Conservation (phyloP, 768 basidiomycete species). For the Neoboletus magnificus region DNA sequence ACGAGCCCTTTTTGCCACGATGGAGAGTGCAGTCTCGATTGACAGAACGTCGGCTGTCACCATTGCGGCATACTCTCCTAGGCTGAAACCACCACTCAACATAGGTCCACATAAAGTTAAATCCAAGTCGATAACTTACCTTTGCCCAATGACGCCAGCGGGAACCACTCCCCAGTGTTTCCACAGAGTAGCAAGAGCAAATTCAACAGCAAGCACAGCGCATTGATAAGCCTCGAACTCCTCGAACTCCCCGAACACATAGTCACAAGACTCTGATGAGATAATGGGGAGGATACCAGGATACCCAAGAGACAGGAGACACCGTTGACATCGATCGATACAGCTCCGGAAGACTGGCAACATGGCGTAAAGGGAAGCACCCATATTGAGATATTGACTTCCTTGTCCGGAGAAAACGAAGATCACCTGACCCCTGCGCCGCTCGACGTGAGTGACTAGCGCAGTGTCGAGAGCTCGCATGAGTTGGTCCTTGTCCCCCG, state of each 20-base stretch:
- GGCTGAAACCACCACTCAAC: conserved; percentile 37
- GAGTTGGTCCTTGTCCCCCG: conserved; percentile 44
- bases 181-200: conserved; percentile 62
- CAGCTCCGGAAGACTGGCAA: conserved; percentile 45
- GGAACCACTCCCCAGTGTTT: conserved; percentile 65
- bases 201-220: conserved; percentile 60
- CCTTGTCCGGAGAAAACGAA: conserved; percentile 80
- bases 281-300: conserved; percentile 49
- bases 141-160: conserved; percentile 65
- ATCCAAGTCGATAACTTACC: conserved; percentile 39
- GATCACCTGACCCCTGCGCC: conserved; percentile 35
- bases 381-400: conserved; percentile 66
- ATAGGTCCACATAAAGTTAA: not conserved
- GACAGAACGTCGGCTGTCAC: conserved; percentile 58
- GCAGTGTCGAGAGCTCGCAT: conserved; percentile 40
- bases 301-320: conserved; percentile 49
- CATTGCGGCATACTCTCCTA: conserved; percentile 75
- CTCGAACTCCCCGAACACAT: conserved; percentile 26
- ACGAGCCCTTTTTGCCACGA: conserved; percentile 58
- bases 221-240: conserved; percentile 48
- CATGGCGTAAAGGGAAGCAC: conserved; percentile 48
- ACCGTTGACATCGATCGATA: conserved; percentile 57
- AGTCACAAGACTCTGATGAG: conserved; percentile 20
- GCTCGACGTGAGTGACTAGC: conserved; percentile 30
- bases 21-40: conserved; percentile 51